Base-by-base conservation (phyloP, 2,329 filamentous ascomycete genomes). In the Diplodia mutila region DNA sequence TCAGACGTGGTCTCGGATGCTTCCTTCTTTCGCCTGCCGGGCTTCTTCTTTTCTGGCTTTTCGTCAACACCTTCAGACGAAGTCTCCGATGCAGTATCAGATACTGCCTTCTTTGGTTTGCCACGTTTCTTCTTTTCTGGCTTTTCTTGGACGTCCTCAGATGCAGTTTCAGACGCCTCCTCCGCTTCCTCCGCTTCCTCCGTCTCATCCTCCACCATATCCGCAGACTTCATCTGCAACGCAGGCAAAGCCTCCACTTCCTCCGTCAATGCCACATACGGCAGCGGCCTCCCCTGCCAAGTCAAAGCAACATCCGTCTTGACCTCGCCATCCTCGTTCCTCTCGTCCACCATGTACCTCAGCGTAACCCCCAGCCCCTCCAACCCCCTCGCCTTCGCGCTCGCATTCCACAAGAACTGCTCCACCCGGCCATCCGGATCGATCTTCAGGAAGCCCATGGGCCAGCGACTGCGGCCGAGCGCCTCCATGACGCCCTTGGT, bases 401-500 rank as follows among this genome's bases (percentile, higher is more conserved):
- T 83, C 42, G 79, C 78, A 75, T 94, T 94, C 91, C 91, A 94
- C 4, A 93, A 71, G 77, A 93, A 86, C 79, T 94, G 90, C 73
- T 84, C 79, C 25, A 93, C 75, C 8, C 75, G 75, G 0, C 91
- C 91, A 2, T 85, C 82, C 6, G 54, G 46, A 0, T 85, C 85
- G 69, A 91, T 88, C 66, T 86, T 87, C 29, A 91, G 78, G 73
- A 88, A 96, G 0, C 89, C 89, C 83, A 97, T 86, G 0, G 93
- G 91, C 81, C 86, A 89, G 46, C 81, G 78, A 74, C 90, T 91
- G 68, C 87, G 81, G 4, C 85, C 85, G 71, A 97, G 75, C 27
- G 92, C 88, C 57, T 93, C 89, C 67, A 91, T 82, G 3, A 96
- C 88, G 1, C 94, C 94, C 74, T 88, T 91, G 0, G 93, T 97